A percentile compares a stretch with the other conserved stretches of the same genome.
Conservation (phyloP, 1,284 basidiomycete species). For the Ustanciosporium gigantosporum region DNA sequence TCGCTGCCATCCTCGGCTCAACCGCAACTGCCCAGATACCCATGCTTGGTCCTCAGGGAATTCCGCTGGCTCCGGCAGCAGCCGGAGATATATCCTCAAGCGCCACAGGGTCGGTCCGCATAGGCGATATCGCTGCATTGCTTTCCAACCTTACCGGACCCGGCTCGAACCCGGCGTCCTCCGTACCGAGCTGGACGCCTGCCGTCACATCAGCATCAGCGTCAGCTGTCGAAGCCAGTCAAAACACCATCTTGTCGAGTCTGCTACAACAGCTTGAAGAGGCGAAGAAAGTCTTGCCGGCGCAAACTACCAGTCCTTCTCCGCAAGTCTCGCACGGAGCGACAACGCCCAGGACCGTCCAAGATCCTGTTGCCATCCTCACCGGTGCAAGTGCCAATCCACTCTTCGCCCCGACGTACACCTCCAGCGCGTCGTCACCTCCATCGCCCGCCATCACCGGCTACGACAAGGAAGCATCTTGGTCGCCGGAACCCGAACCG, state of each 20-base stretch:
- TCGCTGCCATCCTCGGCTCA: constrained; percentile 34
- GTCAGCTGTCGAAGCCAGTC: constrained; percentile 2
- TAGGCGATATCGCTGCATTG: constrained; percentile 36
- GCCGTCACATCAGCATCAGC: constrained; percentile 2
- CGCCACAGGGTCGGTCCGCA: constrained; percentile 3
- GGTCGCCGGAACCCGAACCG: constrained; percentile 27
- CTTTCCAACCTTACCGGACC: constrained; percentile 18
- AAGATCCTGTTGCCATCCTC: constrained; percentile 32
- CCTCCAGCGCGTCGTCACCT: background rate
- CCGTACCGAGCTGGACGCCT: background rate
- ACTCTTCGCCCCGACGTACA: constrained; percentile 14
- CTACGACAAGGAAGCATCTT: constrained; percentile 5
- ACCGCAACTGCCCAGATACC: constrained; percentile 19
- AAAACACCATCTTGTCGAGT: constrained; percentile 12
- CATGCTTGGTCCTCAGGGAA: constrained; percentile 34
- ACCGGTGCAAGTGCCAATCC: constrained; percentile 39
- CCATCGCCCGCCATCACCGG: background rate
- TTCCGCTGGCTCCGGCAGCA: constrained; percentile 31
- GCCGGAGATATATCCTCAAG: constrained; percentile 1
- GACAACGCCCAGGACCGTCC: background rate
- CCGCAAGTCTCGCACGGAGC: background rate
- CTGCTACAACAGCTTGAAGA: constrained; percentile 33
- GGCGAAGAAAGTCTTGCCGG: constrained; percentile 16
- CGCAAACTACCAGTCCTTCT: constrained; percentile 3
- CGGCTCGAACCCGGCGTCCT: background rate